A percentile compares a stretch with the other conserved stretches of the same genome.
phyloP scores from a whole-genome alignment of 306 rosid genomes.

The Spatholobus suberectus region DNA sequence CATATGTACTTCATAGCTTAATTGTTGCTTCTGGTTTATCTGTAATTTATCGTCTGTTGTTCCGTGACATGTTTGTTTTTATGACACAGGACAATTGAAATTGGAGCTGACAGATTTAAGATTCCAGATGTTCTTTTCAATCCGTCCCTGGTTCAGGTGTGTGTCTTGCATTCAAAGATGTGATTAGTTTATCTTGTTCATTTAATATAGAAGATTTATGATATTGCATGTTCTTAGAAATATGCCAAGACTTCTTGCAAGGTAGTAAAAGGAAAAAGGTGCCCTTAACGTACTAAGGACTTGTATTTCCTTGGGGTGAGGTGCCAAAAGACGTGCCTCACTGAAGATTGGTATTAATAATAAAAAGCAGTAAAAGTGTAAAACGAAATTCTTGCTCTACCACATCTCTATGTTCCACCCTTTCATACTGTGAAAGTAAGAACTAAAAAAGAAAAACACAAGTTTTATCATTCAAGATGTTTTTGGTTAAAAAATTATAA shows the following conservation, averaged over 20 bases:
- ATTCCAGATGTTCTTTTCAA: slow-evolving; percentile 95
- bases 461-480: background rate
- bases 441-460: background rate
- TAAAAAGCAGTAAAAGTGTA: too few relatives aligned
- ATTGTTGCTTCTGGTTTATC: slow-evolving; percentile 23
- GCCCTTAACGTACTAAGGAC: background rate
- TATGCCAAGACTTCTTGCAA: slow-evolving; percentile 9
- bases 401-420: background rate
- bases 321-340: background rate
- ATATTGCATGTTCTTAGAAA: background rate
- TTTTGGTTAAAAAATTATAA: background rate
- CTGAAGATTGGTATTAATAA: background rate
- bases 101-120: slow-evolving; percentile 98
- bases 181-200: slow-evolving; percentile 23
- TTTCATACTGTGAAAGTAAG: background rate
- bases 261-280: background rate
- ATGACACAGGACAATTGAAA: slow-evolving; percentile 83
- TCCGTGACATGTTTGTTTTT: background rate
- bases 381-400: background rate
- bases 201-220: background rate
- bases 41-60: slow-evolving; percentile 14
- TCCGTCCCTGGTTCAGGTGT: slow-evolving; percentile 85
- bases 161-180: slow-evolving; percentile 27
- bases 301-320: background rate
- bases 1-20: slow-evolving; percentile 14